phyloP scores from a whole-genome alignment of 257 asterid genomes.

The Orobanche coerulescens region DNA sequence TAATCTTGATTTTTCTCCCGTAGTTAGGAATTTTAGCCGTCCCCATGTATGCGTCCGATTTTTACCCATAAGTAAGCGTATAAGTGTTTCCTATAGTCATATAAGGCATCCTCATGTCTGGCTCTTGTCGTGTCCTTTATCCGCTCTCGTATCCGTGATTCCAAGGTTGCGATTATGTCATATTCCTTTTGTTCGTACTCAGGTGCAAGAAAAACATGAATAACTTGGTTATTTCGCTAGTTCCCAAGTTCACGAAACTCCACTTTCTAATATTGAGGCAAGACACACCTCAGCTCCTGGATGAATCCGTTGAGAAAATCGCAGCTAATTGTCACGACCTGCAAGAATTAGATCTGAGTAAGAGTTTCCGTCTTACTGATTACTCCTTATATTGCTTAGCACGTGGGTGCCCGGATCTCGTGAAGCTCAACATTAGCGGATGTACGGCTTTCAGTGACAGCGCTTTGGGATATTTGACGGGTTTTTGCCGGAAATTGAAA shows the following conservation, averaged over 20 bases:
- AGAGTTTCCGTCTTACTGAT: constrained; percentile 77
- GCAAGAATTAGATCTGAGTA: constrained; percentile 82
- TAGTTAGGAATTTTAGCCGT: too few relatives aligned
- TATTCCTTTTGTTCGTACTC: constrained; percentile 8
- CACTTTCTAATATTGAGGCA: constrained; percentile 66
- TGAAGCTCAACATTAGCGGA: constrained; percentile 82
- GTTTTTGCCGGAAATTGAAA: constrained; percentile 58
- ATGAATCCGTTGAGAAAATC: constrained; percentile 60
- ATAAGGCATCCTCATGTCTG: too few relatives aligned
- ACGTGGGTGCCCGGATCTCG: constrained; percentile 68
- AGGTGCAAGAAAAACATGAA: constrained; percentile 98
- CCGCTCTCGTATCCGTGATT: too few relatives aligned
- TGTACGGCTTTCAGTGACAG: constrained; percentile 70
- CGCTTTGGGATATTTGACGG: constrained; percentile 72
- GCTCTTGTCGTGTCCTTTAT: too few relatives aligned
- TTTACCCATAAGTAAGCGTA: too few relatives aligned
- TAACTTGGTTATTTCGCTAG: constrained; percentile 55
- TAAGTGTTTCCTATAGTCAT: too few relatives aligned
- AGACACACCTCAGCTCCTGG: constrained; percentile 76
- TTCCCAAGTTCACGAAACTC: constrained; percentile 71
- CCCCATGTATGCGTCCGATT: too few relatives aligned
- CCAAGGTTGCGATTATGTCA: too few relatives aligned
- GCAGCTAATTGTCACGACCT: constrained; percentile 67
- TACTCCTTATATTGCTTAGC: constrained; percentile 71
- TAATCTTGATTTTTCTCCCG: too few relatives aligned